phyloP scores from a whole-genome alignment of 768 basidiomycete species.

The Tylopilus sp. region DNA sequence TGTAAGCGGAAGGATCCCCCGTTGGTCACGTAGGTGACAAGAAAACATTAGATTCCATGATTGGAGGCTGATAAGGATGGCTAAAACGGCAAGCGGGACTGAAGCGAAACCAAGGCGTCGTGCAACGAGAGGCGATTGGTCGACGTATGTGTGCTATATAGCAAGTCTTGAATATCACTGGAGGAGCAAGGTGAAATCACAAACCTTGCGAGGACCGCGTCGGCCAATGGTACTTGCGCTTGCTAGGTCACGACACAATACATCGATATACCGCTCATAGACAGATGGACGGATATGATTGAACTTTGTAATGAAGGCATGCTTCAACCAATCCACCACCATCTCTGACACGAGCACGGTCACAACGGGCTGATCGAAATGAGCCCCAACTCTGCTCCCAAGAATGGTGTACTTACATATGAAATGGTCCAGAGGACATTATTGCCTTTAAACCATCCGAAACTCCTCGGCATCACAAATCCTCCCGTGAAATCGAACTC shows the following conservation, averaged over 20 bases:
- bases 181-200: background rate
- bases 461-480: constrained; percentile 74
- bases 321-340: constrained; percentile 97
- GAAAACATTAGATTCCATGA: constrained; percentile 61
- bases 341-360: constrained; percentile 91
- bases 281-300: constrained; percentile 96
- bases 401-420: constrained; percentile 57
- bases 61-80: constrained; percentile 72
- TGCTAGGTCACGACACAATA: constrained; percentile 89
- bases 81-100: constrained; percentile 84
- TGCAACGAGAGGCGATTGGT: constrained; percentile 93
- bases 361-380: constrained; percentile 68
- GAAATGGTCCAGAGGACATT: constrained; percentile 85
- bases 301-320: constrained; percentile 99
- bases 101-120: constrained; percentile 92
- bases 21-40: constrained; percentile 33
- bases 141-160: constrained; percentile 79
- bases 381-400: background rate
- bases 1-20: constrained; percentile 42
- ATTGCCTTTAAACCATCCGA: constrained; percentile 79
- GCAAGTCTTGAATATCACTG: constrained; percentile 1
- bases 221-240: constrained; percentile 72
- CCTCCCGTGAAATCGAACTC: constrained; percentile 76
- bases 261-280: constrained; percentile 93
- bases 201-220: constrained; percentile 66